A percentile compares a stretch with the other conserved stretches of the same genome.
phyloP scores from a whole-genome alignment of 371 early-diverging fungal genomes.

The Chytridium lagenaria region DNA sequence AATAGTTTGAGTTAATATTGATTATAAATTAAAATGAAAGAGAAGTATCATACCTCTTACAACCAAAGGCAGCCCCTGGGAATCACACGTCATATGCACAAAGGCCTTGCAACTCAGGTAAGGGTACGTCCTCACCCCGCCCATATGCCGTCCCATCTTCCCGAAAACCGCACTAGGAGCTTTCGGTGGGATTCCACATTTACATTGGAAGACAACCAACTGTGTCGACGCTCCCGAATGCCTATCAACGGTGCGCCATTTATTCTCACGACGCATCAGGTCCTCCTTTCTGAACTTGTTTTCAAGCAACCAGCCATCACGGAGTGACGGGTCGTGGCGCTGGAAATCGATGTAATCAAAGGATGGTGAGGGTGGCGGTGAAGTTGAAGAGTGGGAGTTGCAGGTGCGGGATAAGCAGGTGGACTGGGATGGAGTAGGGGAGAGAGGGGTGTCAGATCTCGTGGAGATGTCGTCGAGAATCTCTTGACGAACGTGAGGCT shows the following conservation, averaged over 20 bases:
- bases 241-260: background rate
- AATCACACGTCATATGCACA: slow-evolving; percentile 11
- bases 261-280: background rate
- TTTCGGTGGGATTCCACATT: background rate
- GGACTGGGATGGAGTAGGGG: no score
- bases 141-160: background rate
- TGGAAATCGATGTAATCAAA: slow-evolving; percentile 5
- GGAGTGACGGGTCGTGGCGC: background rate
- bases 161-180: background rate
- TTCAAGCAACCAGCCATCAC: background rate
- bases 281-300: background rate
- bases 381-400: background rate
- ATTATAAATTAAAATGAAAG: background rate
- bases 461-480: background rate
- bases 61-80: background rate
- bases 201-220: background rate
- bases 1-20: background rate
- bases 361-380: background rate
- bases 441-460: no score
- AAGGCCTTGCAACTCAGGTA: slow-evolving; percentile 1
- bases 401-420: background rate
- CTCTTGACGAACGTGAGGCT: background rate
- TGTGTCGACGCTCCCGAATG: background rate
- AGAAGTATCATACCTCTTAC: background rate
- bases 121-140: background rate